Percentiles rank a stretch among this genome's conserved stretches.
These are phyloP conservation scores for Globisporangium acanthophoron DNA, from an alignment of 352 stramenopile species.

Conservation along the genomic window DNA sequence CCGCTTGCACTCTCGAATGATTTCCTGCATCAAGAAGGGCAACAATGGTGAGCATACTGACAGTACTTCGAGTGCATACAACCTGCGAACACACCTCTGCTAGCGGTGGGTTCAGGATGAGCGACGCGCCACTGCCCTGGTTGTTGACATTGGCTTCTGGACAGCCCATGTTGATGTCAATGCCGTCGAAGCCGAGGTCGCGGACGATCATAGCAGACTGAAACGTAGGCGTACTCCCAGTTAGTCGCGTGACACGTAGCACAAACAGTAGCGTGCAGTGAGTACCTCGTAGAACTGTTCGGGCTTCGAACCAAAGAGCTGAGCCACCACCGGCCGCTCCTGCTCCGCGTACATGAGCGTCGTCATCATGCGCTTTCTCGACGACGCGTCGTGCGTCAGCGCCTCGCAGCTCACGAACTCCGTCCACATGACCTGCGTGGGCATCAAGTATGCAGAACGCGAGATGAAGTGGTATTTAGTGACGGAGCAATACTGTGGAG, in stretches of 20 bases:
- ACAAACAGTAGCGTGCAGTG: background rate
- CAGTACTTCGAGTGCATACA: background rate
- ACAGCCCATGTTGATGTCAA: conserved; percentile 87
- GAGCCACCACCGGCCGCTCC: conserved; percentile 69
- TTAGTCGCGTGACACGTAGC: background rate
- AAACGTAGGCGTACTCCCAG: background rate
- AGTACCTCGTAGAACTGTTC: conserved; percentile 80
- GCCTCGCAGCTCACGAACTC: conserved; percentile 86
- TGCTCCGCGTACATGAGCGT: conserved; percentile 67
- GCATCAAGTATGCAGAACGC: background rate
- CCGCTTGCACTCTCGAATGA: conserved; percentile 64
- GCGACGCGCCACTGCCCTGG: conserved; percentile 60
- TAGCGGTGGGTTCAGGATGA: conserved; percentile 59
- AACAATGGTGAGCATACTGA: background rate
- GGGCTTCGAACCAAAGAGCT: conserved; percentile 85
- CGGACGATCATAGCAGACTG: conserved; percentile 64
- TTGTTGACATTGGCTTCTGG: conserved; percentile 75
- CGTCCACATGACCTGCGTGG: conserved; percentile 65
- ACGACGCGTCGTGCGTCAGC: conserved; percentile 53
- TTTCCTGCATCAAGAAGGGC: conserved; percentile 21
- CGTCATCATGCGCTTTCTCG: conserved; percentile 68
- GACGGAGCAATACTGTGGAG: background rate
- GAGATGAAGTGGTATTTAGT: background rate
- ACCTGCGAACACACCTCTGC: conserved; percentile 21
- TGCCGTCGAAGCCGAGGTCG: conserved; percentile 78